phyloP scores from a whole-genome alignment of 208 protist genomes.

The Herpetomonas samuelpessoai region DNA sequence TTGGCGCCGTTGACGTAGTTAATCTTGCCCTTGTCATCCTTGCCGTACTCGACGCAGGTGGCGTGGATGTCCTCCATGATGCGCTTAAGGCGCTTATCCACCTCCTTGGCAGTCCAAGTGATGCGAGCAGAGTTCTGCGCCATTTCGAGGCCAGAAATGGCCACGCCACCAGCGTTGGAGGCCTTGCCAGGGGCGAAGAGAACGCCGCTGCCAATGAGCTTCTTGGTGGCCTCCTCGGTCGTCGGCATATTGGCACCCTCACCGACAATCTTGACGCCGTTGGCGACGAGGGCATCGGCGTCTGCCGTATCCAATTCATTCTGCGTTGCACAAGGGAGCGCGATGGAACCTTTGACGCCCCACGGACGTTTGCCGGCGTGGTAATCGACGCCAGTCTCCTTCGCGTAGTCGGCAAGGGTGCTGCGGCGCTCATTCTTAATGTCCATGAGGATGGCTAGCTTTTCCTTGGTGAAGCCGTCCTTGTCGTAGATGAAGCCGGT shows the following conservation, averaged over 20 bases:
- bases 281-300: constrained; percentile 64
- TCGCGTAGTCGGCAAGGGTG: constrained; percentile 66
- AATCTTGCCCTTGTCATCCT: constrained; percentile 35
- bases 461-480: constrained; percentile 79
- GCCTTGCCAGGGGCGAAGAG: constrained; percentile 92
- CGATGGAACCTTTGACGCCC: constrained; percentile 62
- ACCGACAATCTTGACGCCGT: constrained; percentile 76
- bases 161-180: constrained; percentile 94
- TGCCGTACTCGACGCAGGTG: constrained; percentile 50
- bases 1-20: constrained; percentile 91
- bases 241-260: constrained; percentile 95
- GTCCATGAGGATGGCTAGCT: constrained; percentile 61
- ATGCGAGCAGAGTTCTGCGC: constrained; percentile 87
- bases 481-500: constrained; percentile 73
- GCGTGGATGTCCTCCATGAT: constrained; percentile 92
- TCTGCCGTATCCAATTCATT: constrained; percentile 90
- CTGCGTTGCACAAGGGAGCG: constrained; percentile 92
- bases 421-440: constrained; percentile 62
- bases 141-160: constrained; percentile 94
- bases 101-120: constrained; percentile 82
- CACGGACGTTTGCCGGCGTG: constrained; percentile 63
- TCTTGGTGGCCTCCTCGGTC: constrained; percentile 75
- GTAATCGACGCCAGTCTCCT: constrained; percentile 60
- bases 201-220: constrained; percentile 49
- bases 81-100: constrained; percentile 73